These are phyloP conservation scores for Delitschia confertaspora DNA, from an alignment of 495 filamentous ascomycete genomes.

Conservation along the genomic window DNA sequence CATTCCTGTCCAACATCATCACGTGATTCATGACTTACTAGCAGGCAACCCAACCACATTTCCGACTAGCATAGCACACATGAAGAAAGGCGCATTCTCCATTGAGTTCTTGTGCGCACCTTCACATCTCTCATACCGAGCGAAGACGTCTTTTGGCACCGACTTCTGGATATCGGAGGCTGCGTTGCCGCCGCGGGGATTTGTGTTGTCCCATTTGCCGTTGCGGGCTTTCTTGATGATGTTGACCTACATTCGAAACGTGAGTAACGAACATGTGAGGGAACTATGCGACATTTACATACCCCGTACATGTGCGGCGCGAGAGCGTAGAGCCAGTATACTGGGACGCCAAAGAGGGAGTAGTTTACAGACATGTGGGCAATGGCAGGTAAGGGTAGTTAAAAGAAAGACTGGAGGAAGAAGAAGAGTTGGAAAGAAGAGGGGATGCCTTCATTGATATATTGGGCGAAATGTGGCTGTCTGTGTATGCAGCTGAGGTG, in stretches of 20 bases:
- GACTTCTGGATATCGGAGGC: slow-evolving; percentile 8
- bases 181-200: slow-evolving; percentile 8
- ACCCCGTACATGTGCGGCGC: slow-evolving; percentile 16
- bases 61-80: slow-evolving; percentile 19
- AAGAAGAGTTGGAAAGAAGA: too few relatives aligned
- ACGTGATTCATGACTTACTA: slow-evolving; percentile 6
- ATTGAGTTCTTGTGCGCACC: slow-evolving; percentile 21
- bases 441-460: too few relatives aligned
- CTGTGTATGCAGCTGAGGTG: too few relatives aligned
- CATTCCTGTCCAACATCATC: too few relatives aligned
- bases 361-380: slow-evolving; percentile 21
- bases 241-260: slow-evolving; percentile 2
- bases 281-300: slow-evolving; percentile 2
- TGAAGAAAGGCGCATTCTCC: slow-evolving; percentile 20
- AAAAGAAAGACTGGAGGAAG: too few relatives aligned
- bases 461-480: too few relatives aligned
- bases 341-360: slow-evolving; percentile 15
- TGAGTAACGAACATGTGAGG: too few relatives aligned
- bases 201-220: slow-evolving; percentile 15
- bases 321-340: slow-evolving; percentile 16
- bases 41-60: slow-evolving; percentile 13
- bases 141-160: slow-evolving; percentile 9
- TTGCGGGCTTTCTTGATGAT: slow-evolving; percentile 20
- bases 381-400: too few relatives aligned
- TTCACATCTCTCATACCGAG: slow-evolving; percentile 10